Conservation (phyloP, 495 filamentous ascomycete species). For the Amniculicola lignicola region DNA sequence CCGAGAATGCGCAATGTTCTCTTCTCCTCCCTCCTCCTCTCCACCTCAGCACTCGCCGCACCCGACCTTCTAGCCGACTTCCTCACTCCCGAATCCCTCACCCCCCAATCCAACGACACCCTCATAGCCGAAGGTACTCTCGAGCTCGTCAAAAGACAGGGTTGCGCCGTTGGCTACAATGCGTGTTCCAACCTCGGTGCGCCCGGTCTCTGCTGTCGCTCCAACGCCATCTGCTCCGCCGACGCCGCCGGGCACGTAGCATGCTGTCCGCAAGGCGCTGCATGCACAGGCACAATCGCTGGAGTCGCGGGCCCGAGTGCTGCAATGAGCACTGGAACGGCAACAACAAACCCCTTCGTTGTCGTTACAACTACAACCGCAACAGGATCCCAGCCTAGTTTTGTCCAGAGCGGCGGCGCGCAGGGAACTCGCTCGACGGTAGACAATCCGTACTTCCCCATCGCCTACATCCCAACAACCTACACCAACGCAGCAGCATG, state of each 20-base stretch:
- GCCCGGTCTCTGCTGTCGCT: constrained; percentile 55
- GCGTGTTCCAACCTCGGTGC: constrained; percentile 51
- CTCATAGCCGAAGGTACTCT: constrained; percentile 15
- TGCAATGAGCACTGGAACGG: neutral
- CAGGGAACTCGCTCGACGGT: constrained; percentile 26
- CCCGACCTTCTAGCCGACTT: constrained; percentile 27
- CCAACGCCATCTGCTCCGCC: constrained; percentile 53
- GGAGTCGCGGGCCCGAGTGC: no score
- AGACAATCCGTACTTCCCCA: constrained; percentile 60
- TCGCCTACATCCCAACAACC: constrained; percentile 63
- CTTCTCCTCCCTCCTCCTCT: constrained; percentile 9
- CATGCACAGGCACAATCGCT: constrained; percentile 59
- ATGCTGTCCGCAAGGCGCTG: constrained; percentile 61
- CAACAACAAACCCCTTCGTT: neutral
- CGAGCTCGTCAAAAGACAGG: constrained; percentile 35
- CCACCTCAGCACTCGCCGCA: constrained; percentile 23
- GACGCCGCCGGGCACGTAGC: constrained; percentile 61
- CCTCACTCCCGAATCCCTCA: constrained; percentile 17
- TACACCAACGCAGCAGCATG: constrained; percentile 63
- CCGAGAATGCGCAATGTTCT: constrained; percentile 29
- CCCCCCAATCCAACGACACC: constrained; percentile 20
- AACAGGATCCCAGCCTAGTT: constrained; percentile 2
- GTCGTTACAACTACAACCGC: constrained; percentile 1
- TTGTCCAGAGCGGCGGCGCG: constrained; percentile 3
- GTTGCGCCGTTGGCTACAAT: constrained; percentile 53